These are phyloP conservation scores for Talaromyces proteolyticus DNA, from an alignment of 495 filamentous ascomycete genomes.

Conservation along the genomic window DNA sequence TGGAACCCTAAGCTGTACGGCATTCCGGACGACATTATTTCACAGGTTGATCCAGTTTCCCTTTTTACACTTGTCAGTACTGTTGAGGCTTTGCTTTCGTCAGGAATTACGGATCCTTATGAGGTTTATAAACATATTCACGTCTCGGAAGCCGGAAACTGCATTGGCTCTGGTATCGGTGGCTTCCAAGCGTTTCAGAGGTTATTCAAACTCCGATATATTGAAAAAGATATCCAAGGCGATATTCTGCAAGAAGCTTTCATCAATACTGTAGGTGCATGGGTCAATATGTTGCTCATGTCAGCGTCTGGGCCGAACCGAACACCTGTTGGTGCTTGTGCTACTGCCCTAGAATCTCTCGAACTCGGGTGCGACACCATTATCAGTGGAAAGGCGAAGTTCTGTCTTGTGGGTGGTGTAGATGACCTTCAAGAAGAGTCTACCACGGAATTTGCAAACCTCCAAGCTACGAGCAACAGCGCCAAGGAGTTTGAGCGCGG, in stretches of 20 bases:
- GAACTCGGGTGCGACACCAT: slow-evolving; percentile 15
- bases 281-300: slow-evolving; percentile 19
- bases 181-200: slow-evolving; percentile 4
- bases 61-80: slow-evolving; percentile 10
- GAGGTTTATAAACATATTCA: slow-evolving; percentile 17
- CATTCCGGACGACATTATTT: slow-evolving; percentile 15
- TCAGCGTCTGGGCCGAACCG: slow-evolving; percentile 14
- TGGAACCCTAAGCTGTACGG: slow-evolving; percentile 16
- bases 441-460: slow-evolving; percentile 12
- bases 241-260: slow-evolving; percentile 17
- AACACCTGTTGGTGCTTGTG: slow-evolving; percentile 17
- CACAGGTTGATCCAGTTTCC: slow-evolving; percentile 12
- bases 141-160: slow-evolving; percentile 15
- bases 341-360: slow-evolving; percentile 15
- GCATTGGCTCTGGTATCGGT: slow-evolving; percentile 14
- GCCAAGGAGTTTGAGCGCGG: slow-evolving; percentile 10
- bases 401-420: slow-evolving; percentile 14
- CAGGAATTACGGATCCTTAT: slow-evolving; percentile 15
- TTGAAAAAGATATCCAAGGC: slow-evolving; percentile 9
- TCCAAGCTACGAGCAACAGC: slow-evolving; percentile 16
- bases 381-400: slow-evolving; percentile 10
- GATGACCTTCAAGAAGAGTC: slow-evolving; percentile 14
- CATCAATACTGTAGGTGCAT: slow-evolving; percentile 15
- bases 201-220: slow-evolving; percentile 12
- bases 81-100: slow-evolving; percentile 12